Base-by-base conservation (phyloP, 2,329 filamentous ascomycete species). In the Pseudogymnoascus sp. region DNA sequence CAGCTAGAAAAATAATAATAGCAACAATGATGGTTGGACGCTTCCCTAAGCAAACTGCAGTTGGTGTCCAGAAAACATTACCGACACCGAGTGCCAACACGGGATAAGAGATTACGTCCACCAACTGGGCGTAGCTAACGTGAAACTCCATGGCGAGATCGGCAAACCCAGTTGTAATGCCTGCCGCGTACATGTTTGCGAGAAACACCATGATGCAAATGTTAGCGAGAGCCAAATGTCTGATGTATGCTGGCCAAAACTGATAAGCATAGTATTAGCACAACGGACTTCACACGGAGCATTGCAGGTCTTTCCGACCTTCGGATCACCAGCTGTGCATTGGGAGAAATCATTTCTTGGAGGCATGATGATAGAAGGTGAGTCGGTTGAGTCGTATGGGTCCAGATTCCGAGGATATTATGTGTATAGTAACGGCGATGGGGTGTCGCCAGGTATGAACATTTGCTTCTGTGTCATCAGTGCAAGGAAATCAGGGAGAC, bases 11-110 rank as follows among this genome's bases (percentile, higher is more conserved):
- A 47, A 74, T 67, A 1, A 69, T 59, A 66, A 73, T 70, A 11
- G 73, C 72, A 4, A 73, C 62, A 5, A 76, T 59, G 4, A 74
- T 69, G 5, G 71, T 65, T 1, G 72, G 72, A 5, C 76, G 73
- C 47, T 77, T 76, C 16, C 76, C 76, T 38, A 77, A 60, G 28
- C 65, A 68, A 8, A 66, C 61, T 16, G 67, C 65, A 2, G 63
- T 65, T n/a, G 42, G 42, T 25, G 42, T 47, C 42, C 42, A 47
- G 42, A 47, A 47, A 12, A 47, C 12, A 47, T 47, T 47, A 47
- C 42, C 42, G 11, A 66, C 62, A 12, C 67, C 66, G 11, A 69
- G 63, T 8, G 67, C 66, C 28, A 69, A 67, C 4, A 68, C 67
- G 16, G 66, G 64, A 56, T 63, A 69, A 5, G 67, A 66, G 11